Conservation (phyloP, 352 stramenopile species). For the Phytopythium oedochilum region DNA sequence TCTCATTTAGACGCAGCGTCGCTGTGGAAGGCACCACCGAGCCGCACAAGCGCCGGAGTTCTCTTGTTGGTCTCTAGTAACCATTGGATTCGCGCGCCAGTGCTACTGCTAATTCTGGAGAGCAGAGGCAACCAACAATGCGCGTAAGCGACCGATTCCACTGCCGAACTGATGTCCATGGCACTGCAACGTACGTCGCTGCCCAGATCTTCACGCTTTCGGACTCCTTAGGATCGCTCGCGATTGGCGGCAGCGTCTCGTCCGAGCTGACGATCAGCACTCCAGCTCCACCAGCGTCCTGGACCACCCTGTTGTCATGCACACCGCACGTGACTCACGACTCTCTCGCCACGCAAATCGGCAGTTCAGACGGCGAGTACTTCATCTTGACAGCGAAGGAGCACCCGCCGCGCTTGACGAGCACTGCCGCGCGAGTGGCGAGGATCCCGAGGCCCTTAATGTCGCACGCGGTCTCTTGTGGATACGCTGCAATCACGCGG, state of each 20-base stretch:
- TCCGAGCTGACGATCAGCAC: slow-evolving; percentile 70
- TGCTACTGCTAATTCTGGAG: neutral
- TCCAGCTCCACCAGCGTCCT: slow-evolving; percentile 44
- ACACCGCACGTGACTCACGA: neutral
- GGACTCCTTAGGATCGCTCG: slow-evolving; percentile 55
- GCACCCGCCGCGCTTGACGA: slow-evolving; percentile 68
- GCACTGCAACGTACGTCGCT: slow-evolving; percentile 32
- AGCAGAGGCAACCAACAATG: neutral
- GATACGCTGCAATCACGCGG: slow-evolving; percentile 55
- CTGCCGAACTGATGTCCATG: neutral
- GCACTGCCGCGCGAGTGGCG: slow-evolving; percentile 45
- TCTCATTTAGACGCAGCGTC: slow-evolving; percentile 35
- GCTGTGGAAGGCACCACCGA: slow-evolving; percentile 6
- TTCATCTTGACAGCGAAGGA: slow-evolving; percentile 62
- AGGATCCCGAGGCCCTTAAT: slow-evolving; percentile 54
- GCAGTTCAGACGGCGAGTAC: slow-evolving; percentile 12
- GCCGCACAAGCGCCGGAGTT: slow-evolving; percentile 46
- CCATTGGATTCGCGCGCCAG: neutral
- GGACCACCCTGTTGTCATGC: slow-evolving; percentile 22
- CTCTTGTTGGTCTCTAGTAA: slow-evolving; percentile 22
- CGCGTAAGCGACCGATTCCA: neutral
- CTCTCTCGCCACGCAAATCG: neutral
- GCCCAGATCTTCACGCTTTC: slow-evolving; percentile 50
- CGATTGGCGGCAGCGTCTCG: slow-evolving; percentile 53
- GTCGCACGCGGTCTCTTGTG: slow-evolving; percentile 65